Evolutionary conservation across 2,329 filamentous ascomycete species (phyloP).

Genomic region (Colletotrichum karsti): DNA sequence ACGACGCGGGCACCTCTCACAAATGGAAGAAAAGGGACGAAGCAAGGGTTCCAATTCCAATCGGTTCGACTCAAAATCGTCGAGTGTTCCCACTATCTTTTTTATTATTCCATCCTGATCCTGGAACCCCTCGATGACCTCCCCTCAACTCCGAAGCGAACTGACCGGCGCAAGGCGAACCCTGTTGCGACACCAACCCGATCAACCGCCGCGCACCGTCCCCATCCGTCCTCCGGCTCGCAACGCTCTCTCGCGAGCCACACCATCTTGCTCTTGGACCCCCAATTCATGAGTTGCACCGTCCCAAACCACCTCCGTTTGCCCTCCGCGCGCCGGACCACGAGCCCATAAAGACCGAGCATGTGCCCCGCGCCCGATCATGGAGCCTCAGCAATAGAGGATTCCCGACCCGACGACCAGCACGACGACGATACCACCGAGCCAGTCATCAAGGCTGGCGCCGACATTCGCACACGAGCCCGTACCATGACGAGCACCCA

Average conservation of each 20-base stretch:
- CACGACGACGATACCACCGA: background rate
- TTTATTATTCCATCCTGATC: background rate
- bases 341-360: conserved; percentile 24
- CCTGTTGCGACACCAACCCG: conserved; percentile 4
- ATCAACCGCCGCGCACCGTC: conserved; percentile 2
- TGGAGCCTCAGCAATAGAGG: conserved; percentile 24
- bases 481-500: conserved; percentile 57
- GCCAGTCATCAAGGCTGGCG: conserved; percentile 8
- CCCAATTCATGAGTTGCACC: conserved; percentile 13
- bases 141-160: conserved; percentile 20
- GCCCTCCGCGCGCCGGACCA: conserved; percentile 15
- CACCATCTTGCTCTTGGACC: conserved; percentile 17
- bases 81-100: conserved; percentile 14
- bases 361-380: conserved; percentile 25
- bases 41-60: conserved; percentile 8
- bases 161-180: conserved; percentile 24
- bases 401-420: conserved; percentile 17
- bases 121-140: conserved; percentile 25
- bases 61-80: conserved; percentile 1
- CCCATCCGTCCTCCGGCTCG: conserved; percentile 12
- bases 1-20: conserved; percentile 4
- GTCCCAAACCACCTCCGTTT: conserved; percentile 17
- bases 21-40: no score
- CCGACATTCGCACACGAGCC: conserved; percentile 21
- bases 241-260: background rate